These are phyloP conservation scores for Wolfiporia cocos DNA, from an alignment of 1,284 basidiomycete genomes.

Conservation along the genomic window DNA sequence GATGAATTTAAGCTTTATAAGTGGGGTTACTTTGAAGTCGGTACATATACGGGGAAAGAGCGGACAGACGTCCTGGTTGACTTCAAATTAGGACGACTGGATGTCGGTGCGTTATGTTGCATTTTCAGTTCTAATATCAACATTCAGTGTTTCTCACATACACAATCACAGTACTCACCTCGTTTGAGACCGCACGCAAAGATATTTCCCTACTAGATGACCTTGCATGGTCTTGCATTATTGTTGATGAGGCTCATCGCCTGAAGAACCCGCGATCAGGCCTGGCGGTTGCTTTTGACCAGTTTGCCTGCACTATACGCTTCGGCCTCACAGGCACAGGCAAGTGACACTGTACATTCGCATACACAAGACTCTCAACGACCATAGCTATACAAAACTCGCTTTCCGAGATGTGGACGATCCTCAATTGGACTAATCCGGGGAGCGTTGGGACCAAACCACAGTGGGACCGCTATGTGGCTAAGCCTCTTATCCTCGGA, in stretches of 20 bases:
- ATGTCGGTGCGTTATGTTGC: conserved; percentile 49
- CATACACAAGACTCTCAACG: conserved; percentile 13
- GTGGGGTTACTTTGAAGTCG: conserved; percentile 82
- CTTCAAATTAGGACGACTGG: conserved; percentile 69
- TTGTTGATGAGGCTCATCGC: conserved; percentile 81
- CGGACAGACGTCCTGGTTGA: conserved; percentile 53
- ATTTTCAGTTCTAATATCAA: too few relatives aligned
- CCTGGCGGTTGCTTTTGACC: conserved; percentile 57
- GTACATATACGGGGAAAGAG: conserved; percentile 53
- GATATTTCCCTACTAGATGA: conserved; percentile 62
- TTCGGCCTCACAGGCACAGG: conserved; percentile 71
- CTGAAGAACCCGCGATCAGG: conserved; percentile 70
- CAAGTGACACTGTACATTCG: conserved; percentile 5
- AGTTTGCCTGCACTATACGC: conserved; percentile 53
- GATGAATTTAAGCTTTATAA: too few relatives aligned
- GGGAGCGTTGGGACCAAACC: conserved; percentile 55
- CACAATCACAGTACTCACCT: conserved; percentile 52
- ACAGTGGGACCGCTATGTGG: conserved; percentile 68
- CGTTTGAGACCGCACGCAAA: conserved; percentile 61
- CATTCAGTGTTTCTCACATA: neutral
- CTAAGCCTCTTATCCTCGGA: conserved; percentile 58
- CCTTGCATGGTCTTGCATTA: conserved; percentile 61
- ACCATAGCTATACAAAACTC: conserved; percentile 84
- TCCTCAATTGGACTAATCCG: conserved; percentile 78
- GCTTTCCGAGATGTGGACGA: conserved; percentile 79